phyloP scores from a whole-genome alignment of 1,284 basidiomycete genomes.

The Gymnopus androsaceus region DNA sequence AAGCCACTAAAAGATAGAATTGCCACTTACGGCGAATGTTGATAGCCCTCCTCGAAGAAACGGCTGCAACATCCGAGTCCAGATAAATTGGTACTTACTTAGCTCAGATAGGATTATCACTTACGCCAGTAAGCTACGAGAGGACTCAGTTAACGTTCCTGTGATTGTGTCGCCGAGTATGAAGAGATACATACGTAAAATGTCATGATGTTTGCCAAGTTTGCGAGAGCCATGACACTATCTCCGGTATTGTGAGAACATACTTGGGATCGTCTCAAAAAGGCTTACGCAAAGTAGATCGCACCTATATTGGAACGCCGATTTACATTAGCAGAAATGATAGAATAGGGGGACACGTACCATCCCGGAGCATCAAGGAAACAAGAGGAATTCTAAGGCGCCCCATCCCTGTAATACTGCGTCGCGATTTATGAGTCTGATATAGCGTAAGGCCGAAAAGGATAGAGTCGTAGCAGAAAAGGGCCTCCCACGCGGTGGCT shows the following conservation, averaged over 20 bases:
- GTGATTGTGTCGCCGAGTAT: neutral
- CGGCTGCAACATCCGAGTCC: neutral
- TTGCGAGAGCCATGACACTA: slow-evolving; percentile 24
- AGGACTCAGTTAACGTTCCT: neutral
- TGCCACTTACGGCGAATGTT: slow-evolving; percentile 15
- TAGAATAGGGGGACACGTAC: neutral
- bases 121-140: slow-evolving; percentile 14
- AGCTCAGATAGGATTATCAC: neutral
- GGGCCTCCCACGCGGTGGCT: slow-evolving; percentile 19
- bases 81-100: neutral
- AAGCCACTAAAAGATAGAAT: no score
- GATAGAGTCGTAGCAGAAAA: slow-evolving; percentile 23
- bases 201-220: slow-evolving; percentile 21
- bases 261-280: no score
- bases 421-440: slow-evolving; percentile 1
- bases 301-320: neutral
- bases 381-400: slow-evolving; percentile 10
- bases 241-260: no score
- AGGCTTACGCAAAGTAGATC: slow-evolving; percentile 14
- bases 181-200: slow-evolving; percentile 17
- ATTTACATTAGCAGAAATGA: neutral
- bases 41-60: slow-evolving; percentile 12
- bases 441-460: slow-evolving; percentile 21
- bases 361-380: slow-evolving; percentile 15
- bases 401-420: neutral